Evolutionary conservation across 2,329 filamentous ascomycete genomes (phyloP).

Genomic region (Fusarium austroafricanum): DNA sequence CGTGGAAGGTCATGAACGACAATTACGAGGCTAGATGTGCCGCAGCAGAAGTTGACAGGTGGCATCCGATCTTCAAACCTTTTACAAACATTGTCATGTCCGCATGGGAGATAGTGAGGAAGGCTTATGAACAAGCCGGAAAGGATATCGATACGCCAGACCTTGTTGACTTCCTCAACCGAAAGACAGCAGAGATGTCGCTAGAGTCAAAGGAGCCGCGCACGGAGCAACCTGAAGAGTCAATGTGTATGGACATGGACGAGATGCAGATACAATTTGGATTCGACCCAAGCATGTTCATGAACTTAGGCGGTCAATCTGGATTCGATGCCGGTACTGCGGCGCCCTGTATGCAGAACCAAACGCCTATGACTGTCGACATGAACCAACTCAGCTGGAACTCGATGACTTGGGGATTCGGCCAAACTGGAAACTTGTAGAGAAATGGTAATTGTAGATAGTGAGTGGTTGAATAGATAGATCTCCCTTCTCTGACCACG

Average conservation of each 20-base stretch:
- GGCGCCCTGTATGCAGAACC: accelerated
- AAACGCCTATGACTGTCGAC: not conserved
- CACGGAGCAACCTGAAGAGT: accelerated
- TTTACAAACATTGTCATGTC: constrained; percentile 8
- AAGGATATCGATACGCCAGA: not conserved
- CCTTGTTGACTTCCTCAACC: not conserved
- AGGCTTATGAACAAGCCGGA: not conserved
- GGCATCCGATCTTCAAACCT: not conserved
- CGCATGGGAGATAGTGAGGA: not conserved
- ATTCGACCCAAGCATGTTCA: not conserved
- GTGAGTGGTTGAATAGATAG: too few species aligned
- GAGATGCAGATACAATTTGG: constrained; percentile 1
- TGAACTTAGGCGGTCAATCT: not conserved
- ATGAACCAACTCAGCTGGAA: constrained; percentile 1
- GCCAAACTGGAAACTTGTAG: not conserved
- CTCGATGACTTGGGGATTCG: not conserved
- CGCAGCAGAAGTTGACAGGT: not conserved
- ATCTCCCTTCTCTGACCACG: too few species aligned
- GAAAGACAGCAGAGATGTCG: not conserved
- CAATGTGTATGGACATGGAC: not conserved
- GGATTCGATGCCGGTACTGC: accelerated
- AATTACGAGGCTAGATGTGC: not conserved
- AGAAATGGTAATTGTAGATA: not conserved
- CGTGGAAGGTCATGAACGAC: constrained; percentile 5
- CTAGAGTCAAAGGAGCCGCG: accelerated